Evolutionary conservation across 1,139 yeast species (phyloP).

Genomic region (Pichia sorboxylosa): DNA sequence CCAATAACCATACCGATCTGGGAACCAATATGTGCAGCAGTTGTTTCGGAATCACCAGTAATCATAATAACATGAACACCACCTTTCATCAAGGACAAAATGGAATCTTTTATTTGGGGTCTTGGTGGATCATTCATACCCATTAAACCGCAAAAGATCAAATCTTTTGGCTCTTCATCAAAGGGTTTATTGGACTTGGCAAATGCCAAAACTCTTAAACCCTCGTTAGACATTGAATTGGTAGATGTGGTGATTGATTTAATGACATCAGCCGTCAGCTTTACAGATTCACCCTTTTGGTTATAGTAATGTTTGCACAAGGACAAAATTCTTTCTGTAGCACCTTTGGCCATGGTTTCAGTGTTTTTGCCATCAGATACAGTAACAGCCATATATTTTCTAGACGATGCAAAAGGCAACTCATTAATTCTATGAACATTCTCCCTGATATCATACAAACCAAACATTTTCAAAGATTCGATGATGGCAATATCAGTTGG

Average conservation of each 20-base stretch:
- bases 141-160: slow-evolving; percentile 70
- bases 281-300: slow-evolving; percentile 41
- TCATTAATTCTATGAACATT: slow-evolving; percentile 52
- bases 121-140: slow-evolving; percentile 98
- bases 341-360: slow-evolving; percentile 77
- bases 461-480: slow-evolving; percentile 62
- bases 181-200: slow-evolving; percentile 41
- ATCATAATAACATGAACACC: slow-evolving; percentile 96
- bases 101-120: slow-evolving; percentile 63
- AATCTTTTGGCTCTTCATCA: slow-evolving; percentile 38
- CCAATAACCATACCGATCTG: slow-evolving; percentile 85
- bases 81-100: slow-evolving; percentile 67
- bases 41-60: slow-evolving; percentile 89
- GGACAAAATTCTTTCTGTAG: slow-evolving; percentile 62
- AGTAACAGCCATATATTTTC: slow-evolving; percentile 85
- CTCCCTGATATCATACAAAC: slow-evolving; percentile 56
- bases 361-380: slow-evolving; percentile 38
- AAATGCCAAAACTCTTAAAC: slow-evolving; percentile 76
- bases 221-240: slow-evolving; percentile 60
- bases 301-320: slow-evolving; percentile 51
- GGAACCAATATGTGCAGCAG: slow-evolving; percentile 83
- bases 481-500: slow-evolving; percentile 89
- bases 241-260: slow-evolving; percentile 43
- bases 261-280: slow-evolving; percentile 40
- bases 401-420: slow-evolving; percentile 69